Evolutionary conservation across 2,329 filamentous ascomycete genomes (phyloP), one percentile per base, ranked within the genome.

Genomic region (Aspergillus brunneoviolaceus): DNA sequence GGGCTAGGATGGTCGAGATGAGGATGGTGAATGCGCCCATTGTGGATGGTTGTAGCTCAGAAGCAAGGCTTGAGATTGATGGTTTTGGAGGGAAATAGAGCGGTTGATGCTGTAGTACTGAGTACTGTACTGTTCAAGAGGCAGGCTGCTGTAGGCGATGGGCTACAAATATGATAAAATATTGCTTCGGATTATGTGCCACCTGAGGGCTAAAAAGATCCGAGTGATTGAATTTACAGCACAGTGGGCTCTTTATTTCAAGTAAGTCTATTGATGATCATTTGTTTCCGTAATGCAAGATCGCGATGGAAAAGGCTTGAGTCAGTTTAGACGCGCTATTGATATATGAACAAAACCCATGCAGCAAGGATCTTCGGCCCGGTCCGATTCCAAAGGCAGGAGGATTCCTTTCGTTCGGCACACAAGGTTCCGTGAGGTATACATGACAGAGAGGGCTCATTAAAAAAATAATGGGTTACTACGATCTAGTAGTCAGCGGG

Each of bases 11-110:
- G 19, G 54, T 60, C 5, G 39, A 45, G 16, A 19, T 45, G 14
- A 45, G 39, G 16, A 19, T 7, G 16, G n/a, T 42, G 39, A 7
- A 7, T 45, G 14, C 39, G 61, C 69, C 64, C 59, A 57, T 63
- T 49, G 29, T 55, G 16, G 55, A 14, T 51, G 21, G 14, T n/a
- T 12, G 29, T 12, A 39, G 33, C 10, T 51, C 23, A 7, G 33
- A 21, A 12, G 21, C 10, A 16, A 35, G 19, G 16, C 4, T 21
- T 21, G 27, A 52, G 4, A 1, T 12, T 35, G 11, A 14, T 31
- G 33, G 33, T 4, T 35, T 4, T 45, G 16, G 39, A 19, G 39
- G 16, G 16, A 9, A 16, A 19, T 45, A 19, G 12, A 9, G n/a
- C 2, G 11, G 39, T 45, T 45, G 39, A 9, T 45, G 39, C 16